phyloP scores from a whole-genome alignment of 768 basidiomycete species.

The Phlebiopsis gigantea region DNA sequence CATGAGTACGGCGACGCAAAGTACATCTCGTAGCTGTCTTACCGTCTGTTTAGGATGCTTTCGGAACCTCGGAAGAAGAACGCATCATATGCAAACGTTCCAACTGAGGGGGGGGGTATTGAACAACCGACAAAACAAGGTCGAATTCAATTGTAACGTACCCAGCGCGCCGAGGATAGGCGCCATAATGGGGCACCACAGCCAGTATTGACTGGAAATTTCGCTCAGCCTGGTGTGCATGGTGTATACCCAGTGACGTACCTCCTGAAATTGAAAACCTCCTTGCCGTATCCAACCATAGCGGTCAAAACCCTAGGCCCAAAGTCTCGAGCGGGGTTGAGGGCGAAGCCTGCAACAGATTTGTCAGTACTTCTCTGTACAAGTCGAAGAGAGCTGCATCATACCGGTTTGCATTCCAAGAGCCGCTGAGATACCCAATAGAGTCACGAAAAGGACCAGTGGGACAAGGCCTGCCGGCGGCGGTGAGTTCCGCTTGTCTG shows the following conservation, averaged over 20 bases:
- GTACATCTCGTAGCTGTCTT: constrained; percentile 19
- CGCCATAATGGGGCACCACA: constrained; percentile 62
- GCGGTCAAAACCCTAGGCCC: constrained; percentile 65
- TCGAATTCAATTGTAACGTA: neutral
- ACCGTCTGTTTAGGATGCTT: constrained; percentile 51
- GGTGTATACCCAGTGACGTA: constrained; percentile 16
- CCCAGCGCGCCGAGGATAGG: constrained; percentile 54
- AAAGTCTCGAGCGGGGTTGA: constrained; percentile 71
- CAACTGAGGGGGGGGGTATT: constrained; percentile 27
- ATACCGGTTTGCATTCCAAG: constrained; percentile 56
- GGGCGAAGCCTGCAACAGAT: constrained; percentile 40
- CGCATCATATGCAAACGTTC: constrained; percentile 51
- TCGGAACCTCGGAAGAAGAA: constrained; percentile 54
- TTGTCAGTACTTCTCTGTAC: no score
- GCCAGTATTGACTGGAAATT: constrained; percentile 60
- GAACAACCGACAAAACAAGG: constrained; percentile 1
- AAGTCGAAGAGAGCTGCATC: neutral
- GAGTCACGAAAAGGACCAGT: constrained; percentile 46
- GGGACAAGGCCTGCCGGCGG: constrained; percentile 48
- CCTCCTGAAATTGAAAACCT: constrained; percentile 41
- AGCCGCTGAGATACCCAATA: constrained; percentile 53
- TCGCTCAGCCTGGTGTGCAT: no score
- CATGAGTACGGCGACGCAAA: neutral
- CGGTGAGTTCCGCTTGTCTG: constrained; percentile 47
- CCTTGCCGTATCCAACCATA: constrained; percentile 67